phyloP scores from a whole-genome alignment of 805 yeast species.

The Wickerhamomyces silvicola region DNA sequence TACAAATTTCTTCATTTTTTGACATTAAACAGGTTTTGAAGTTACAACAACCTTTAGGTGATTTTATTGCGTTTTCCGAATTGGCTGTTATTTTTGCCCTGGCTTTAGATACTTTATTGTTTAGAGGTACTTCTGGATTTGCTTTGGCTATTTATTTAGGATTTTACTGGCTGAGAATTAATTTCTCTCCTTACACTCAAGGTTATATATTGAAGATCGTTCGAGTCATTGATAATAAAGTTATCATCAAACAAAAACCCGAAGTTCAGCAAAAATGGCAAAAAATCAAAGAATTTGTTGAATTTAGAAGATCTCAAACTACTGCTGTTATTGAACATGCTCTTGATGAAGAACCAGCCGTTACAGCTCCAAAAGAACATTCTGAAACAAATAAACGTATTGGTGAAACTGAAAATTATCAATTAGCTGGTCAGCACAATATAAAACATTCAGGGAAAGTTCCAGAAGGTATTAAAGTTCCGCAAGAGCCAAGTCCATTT shows the following conservation, averaged over 20 bases:
- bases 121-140: conserved; percentile 61
- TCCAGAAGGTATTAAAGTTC: conserved; percentile 1
- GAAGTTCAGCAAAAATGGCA: conserved; percentile 30
- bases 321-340: conserved; percentile 15
- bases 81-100: conserved; percentile 46
- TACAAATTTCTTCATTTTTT: conserved; percentile 44
- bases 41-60: conserved; percentile 33
- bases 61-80: conserved; percentile 55
- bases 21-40: conserved; percentile 36
- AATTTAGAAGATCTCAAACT: conserved; percentile 32
- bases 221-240: conserved; percentile 23
- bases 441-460: not conserved
- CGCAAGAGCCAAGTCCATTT: not conserved
- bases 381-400: not conserved
- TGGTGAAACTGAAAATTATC: conserved; percentile 5
- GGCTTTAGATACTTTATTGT: conserved; percentile 52
- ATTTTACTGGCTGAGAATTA: conserved; percentile 67
- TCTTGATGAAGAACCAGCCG: conserved; percentile 6
- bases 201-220: conserved; percentile 25
- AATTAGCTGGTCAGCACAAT: conserved; percentile 4
- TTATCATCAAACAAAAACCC: conserved; percentile 26
- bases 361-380: not conserved
- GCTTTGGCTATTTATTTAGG: conserved; percentile 50
- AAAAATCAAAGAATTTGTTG: conserved; percentile 32
- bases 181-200: conserved; percentile 40